These are phyloP conservation scores for Saksenaea vasiformis DNA, from an alignment of 371 early-diverging fungal genomes.

Conservation along the genomic window DNA sequence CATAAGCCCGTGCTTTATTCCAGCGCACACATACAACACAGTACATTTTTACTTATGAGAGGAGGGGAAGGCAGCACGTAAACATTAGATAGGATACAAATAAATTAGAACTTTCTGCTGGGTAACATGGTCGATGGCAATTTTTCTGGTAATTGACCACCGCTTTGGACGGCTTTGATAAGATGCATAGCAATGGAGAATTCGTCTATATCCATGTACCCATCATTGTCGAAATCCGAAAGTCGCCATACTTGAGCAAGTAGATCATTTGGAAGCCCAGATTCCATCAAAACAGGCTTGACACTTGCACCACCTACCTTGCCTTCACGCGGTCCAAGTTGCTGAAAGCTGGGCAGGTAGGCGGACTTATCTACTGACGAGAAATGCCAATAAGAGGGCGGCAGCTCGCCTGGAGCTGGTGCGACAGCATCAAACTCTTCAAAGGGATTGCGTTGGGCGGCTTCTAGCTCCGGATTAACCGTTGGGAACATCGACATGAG, in stretches of 20 bases:
- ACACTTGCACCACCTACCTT: conserved; percentile 59
- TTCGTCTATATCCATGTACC: conserved; percentile 71
- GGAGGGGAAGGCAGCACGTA: not conserved
- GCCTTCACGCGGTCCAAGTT: conserved; percentile 62
- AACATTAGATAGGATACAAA: conserved; percentile 1
- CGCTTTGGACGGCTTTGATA: conserved; percentile 50
- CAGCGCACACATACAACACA: not conserved
- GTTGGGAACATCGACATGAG: conserved; percentile 69
- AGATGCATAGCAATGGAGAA: conserved; percentile 73
- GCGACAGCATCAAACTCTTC: conserved; percentile 23
- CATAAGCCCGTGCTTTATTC: conserved; percentile 29
- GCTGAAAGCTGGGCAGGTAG: conserved; percentile 49
- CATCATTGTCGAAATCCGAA: conserved; percentile 72
- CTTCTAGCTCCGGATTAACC: conserved; percentile 48
- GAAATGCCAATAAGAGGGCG: conserved; percentile 63
- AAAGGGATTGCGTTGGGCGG: conserved; percentile 58
- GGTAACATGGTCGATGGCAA: conserved; percentile 56
- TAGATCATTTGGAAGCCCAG: conserved; percentile 56
- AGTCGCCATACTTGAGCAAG: conserved; percentile 72
- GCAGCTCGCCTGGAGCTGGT: conserved; percentile 38
- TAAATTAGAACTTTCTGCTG: conserved; percentile 34
- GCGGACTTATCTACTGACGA: conserved; percentile 52
- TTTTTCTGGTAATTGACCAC: conserved; percentile 58
- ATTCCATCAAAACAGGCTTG: conserved; percentile 63
- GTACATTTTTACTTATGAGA: not conserved